Base-by-base conservation (phyloP, 768 basidiomycete genomes). In the Boletus sp. region DNA sequence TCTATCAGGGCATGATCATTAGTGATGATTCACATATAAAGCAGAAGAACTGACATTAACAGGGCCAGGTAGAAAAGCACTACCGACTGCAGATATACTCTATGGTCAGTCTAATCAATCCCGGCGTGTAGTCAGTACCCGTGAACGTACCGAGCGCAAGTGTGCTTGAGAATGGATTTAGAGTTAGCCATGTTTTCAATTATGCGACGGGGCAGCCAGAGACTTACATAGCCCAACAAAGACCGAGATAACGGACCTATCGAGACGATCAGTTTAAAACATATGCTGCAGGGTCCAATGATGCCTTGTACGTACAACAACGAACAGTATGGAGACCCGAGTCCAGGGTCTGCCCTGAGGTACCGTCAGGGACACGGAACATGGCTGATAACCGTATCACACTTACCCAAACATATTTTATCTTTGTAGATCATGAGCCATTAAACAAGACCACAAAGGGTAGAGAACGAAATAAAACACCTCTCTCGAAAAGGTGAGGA, bases 231-330 rank as follows among this genome's bases (percentile, higher is more conserved):
- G 33, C 30, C 51, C 54, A 54, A 38, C 50, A 52, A 37, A 63
- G 27, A 27, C 62, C 58, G 0, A 38, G 4, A 23, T 60, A 63
- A 34, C 62, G 62, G n/a, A 64, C 44, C 62, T 63, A 15, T 40
- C 3, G 3, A 15, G 21, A 14, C 0, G 5, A 3, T 43, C 10
- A 45, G 37, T 30, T 48, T 23, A 6, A 6, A 34, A 41, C 13
- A 9, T 14, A n/a, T 38, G 27, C 25, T 13, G 1, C 7, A 10
- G 17, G 21, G 2, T 10, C 11, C 2, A n/a, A n/a, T 9, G 21
- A 35, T 15, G 4, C 3, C 1, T n/a, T 5, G 23, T n/a, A 51
- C 63, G 9, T 25, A 64, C 63, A 1, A 65, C 1, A 11, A 62
- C 8, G 32, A 65, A 64, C 1, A 65, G 1, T 1, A 43, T 35